Base-by-base conservation (phyloP, 1,284 basidiomycete genomes). In the Cerrena zonata region DNA sequence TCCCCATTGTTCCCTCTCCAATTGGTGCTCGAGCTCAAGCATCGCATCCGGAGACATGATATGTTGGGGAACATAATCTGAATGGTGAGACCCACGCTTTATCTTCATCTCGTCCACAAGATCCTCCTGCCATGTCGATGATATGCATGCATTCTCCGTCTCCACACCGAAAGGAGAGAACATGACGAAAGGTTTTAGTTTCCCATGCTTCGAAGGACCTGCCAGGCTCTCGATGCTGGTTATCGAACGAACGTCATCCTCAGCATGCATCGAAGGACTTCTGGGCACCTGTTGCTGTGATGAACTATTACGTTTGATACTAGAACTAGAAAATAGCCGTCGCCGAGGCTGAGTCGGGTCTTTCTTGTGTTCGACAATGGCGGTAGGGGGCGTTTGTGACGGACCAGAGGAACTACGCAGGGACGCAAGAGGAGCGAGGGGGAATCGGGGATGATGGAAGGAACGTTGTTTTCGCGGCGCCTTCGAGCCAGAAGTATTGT, bases 21-120 rank as follows among this genome's bases (percentile, higher is more conserved):
- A 56, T 53, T 65, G 56, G 30, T 77, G 78, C 59, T 83, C 82
- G 7, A 85, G 64, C 61, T 73, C 72, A 24, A 80, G 71, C 70
- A 85, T 75, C 50, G 85, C 80, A 21, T 78, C 80, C 15, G 80
- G 79, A 12, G 82, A 79, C 74, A 84, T 76, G 56, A 83, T 86
- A 42, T 77, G 78, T 61, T 83, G 79, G 10, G 81, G 79, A 3
- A 68, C 71, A 61, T 81, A 82, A 22, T 84, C 80, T 40, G 56
- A 49, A n/a, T n/a, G n/a, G 54, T 63, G 59, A 24, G 63, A 64
- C 41, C 48, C 42, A 30, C 62, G 49, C 52, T 58, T 59, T 45
- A 51, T 48, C 44, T 19, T 23, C 26, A 18, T 37, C 11, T 42
- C 26, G 21, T 40, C 44, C 34, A 30, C 21, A 19, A 36, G 46